These are phyloP conservation scores for Jamesozyma gamospora DNA, from an alignment of 805 yeast species.

Conservation along the genomic window DNA sequence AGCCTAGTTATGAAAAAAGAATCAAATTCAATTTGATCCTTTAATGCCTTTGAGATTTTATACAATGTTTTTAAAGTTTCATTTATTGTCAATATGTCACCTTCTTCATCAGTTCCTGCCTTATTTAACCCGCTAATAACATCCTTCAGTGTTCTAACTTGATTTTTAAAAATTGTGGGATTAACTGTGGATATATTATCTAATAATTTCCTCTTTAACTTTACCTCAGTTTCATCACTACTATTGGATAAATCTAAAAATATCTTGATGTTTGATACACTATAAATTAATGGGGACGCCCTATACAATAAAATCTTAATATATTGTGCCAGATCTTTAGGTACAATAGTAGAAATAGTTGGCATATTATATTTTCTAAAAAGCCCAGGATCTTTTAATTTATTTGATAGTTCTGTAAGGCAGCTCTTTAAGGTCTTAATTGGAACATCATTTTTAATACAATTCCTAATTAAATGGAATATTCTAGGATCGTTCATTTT, in stretches of 20 bases:
- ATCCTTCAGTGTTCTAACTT: conserved; percentile 41
- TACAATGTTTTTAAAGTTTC: conserved; percentile 50
- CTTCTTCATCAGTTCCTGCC: conserved; percentile 7
- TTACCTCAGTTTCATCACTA: conserved; percentile 28
- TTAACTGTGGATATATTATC: conserved; percentile 47
- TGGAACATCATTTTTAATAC: conserved; percentile 48
- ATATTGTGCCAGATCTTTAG: conserved; percentile 41
- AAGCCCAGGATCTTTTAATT: conserved; percentile 44
- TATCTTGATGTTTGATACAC: conserved; percentile 51
- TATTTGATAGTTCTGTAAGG: conserved; percentile 49
- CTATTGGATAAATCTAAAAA: conserved; percentile 31
- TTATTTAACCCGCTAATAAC: conserved; percentile 24
- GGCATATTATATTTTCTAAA: conserved; percentile 31
- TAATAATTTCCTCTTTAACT: conserved; percentile 39
- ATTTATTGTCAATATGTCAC: conserved; percentile 13
- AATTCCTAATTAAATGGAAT: conserved; percentile 44
- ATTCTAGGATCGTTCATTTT: conserved; percentile 49
- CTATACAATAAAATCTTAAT: conserved; percentile 54
- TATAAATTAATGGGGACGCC: conserved; percentile 50
- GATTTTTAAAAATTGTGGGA: conserved; percentile 58
- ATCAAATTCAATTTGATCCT: conserved; percentile 38
- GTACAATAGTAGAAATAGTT: conserved; percentile 29
- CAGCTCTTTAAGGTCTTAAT: conserved; percentile 51
- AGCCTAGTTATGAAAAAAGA: conserved; percentile 36
- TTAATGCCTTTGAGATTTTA: conserved; percentile 45